Base-by-base conservation (phyloP, 805 yeast species). In the Komagataella ulmi region DNA sequence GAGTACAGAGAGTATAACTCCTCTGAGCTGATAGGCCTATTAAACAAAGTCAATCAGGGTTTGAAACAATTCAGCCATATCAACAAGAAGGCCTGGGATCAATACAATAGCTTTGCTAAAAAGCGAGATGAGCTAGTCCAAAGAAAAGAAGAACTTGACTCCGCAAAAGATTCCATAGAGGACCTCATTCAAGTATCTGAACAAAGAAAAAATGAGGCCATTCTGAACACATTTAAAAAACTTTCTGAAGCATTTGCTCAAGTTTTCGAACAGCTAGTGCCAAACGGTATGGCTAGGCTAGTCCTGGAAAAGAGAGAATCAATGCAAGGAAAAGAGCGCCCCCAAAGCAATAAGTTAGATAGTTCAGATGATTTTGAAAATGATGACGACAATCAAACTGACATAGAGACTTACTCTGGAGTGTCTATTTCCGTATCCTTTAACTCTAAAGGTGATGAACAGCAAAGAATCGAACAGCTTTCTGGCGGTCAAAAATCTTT, bases 401-500 rank as follows among this genome's bases (percentile, higher is more conserved):
- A 56, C 14, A 71, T 79, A 49, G 86, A 81, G 17, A 77, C 78
- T 51, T 88, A 85, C 62, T 70, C 73, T 8, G 98, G 98, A 21
- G 88, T 91, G 3, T 78, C 95, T 0, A 87, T 93, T 51, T 74
- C 83, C 7, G 97, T 90, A 2, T 87, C 97, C 0, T 91, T 91
- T 73, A 91, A 88, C 63, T 84, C 95, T 7, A 83, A 83, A 61
- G 74, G 76, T 24, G 85, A 90, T 61, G 97, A 89, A 57, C 96
- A 88, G 63, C 85, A 84, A 54, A 75, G 86, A 55, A 83, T 91
- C 52, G 96, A 88, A 63, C 97, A 90, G 63, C 72, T 93, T 17
- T 88, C 97, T 1, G 99, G 99, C 45, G 99, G 99, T 8, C 99
- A 93, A 62, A 91, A 91, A 64, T 86, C 97, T 0, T 71, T 93